These are phyloP conservation scores for Trichoderma breve DNA, from an alignment of 2,329 filamentous ascomycete species.

Conservation along the genomic window DNA sequence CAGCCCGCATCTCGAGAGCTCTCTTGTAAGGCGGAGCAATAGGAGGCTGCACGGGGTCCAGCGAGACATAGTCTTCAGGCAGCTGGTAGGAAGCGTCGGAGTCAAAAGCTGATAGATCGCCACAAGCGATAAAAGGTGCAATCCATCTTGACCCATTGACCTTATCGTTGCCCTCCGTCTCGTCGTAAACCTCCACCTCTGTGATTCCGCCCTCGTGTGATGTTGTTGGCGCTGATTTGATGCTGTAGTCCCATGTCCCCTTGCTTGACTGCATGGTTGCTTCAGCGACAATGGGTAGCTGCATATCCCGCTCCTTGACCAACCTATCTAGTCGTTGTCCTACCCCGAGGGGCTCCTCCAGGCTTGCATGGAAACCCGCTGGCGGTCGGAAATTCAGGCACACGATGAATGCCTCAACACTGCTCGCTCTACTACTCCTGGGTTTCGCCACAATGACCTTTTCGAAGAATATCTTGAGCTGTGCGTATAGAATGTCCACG, in stretches of 20 bases:
- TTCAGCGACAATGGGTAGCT: conserved; percentile 41
- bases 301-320: conserved; percentile 43
- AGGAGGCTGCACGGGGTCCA: conserved; percentile 91
- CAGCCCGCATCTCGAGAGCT: conserved; percentile 69
- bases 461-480: conserved; percentile 85
- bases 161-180: conserved; percentile 25
- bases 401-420: conserved; percentile 94
- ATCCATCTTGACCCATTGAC: conserved; percentile 66
- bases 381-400: conserved; percentile 87
- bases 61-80: conserved; percentile 78
- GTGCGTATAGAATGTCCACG: conserved; percentile 92
- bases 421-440: conserved; percentile 89
- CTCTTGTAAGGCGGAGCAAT: conserved; percentile 94
- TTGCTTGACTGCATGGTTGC: conserved; percentile 45
- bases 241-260: conserved; percentile 43
- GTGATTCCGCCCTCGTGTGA: conserved; percentile 38
- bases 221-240: conserved; percentile 19
- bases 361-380: conserved; percentile 68
- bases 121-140: conserved; percentile 94
- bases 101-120: conserved; percentile 91
- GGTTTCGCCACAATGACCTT: conserved; percentile 90
- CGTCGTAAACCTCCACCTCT: conserved; percentile 53
- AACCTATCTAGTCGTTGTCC: conserved; percentile 54
- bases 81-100: conserved; percentile 92
- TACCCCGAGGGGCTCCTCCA: conserved; percentile 72